phyloP scores from a whole-genome alignment of 768 basidiomycete genomes.

The Cystobasidium onofrii region DNA sequence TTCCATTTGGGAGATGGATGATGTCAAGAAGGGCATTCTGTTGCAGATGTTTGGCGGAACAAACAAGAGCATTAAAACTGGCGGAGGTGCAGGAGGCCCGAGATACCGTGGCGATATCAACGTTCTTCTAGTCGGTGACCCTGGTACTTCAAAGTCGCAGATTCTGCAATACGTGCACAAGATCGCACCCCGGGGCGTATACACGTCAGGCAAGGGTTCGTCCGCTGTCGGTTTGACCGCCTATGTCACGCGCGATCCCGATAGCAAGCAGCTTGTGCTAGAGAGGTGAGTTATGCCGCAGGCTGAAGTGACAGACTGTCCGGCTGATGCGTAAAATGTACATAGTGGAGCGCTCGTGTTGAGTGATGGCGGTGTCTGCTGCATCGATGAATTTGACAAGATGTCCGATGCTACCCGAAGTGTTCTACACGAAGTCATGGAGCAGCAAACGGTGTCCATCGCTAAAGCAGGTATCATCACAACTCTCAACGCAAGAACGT shows the following conservation, averaged over 20 bases:
- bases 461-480: slow-evolving; percentile 55
- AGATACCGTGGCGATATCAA: slow-evolving; percentile 98
- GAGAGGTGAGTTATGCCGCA: slow-evolving; percentile 58
- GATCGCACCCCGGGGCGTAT: slow-evolving; percentile 94
- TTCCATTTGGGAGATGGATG: slow-evolving; percentile 95
- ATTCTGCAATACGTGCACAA: slow-evolving; percentile 98
- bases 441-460: slow-evolving; percentile 54
- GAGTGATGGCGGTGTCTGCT: slow-evolving; percentile 93
- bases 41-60: slow-evolving; percentile 95
- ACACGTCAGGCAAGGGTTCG: slow-evolving; percentile 94
- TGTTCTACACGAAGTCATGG: slow-evolving; percentile 54
- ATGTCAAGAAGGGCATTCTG: slow-evolving; percentile 96
- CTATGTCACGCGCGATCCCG: slow-evolving; percentile 95
- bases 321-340: not conserved
- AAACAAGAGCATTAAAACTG: slow-evolving; percentile 85
- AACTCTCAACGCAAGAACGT: slow-evolving; percentile 52
- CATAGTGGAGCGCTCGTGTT: slow-evolving; percentile 81
- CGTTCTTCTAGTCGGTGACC: slow-evolving; percentile 91
- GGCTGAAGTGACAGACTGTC: not conserved
- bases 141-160: slow-evolving; percentile 92
- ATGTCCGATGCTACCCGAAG: slow-evolving; percentile 51
- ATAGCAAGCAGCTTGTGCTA: slow-evolving; percentile 93
- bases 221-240: slow-evolving; percentile 98
- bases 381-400: slow-evolving; percentile 86
- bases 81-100: slow-evolving; percentile 91